Percentiles rank a stretch among this genome's conserved stretches.
Evolutionary conservation across 768 basidiomycete species (phyloP).

Genomic region (Mrakia frigida): DNA sequence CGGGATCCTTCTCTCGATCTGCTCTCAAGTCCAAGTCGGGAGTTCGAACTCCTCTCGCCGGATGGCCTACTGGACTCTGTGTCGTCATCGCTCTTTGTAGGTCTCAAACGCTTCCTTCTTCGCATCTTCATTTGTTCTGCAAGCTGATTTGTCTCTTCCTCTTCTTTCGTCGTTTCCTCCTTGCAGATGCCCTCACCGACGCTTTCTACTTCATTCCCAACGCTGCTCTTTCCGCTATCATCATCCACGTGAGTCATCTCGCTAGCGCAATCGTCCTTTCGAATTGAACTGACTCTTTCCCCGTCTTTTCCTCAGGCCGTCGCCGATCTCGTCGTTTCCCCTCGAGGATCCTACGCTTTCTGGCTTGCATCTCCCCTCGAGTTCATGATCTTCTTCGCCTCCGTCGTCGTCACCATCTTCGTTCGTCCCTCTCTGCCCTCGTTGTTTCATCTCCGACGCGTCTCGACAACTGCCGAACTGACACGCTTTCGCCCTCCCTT

Average conservation of each 20-base stretch:
- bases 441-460: no score
- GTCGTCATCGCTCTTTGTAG: conserved; percentile 80
- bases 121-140: no score
- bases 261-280: no score
- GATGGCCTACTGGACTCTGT: conserved; percentile 74
- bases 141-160: not conserved
- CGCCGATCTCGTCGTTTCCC: conserved; percentile 68
- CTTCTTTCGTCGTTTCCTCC: not conserved
- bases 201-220: conserved; percentile 27
- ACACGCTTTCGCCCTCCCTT: not conserved
- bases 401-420: conserved; percentile 36
- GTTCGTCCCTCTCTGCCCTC: not conserved
- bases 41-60: conserved; percentile 90
- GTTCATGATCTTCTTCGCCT: conserved; percentile 45
- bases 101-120: no score
- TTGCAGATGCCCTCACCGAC: conserved; percentile 6
- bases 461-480: not conserved
- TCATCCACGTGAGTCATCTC: conserved; percentile 33
- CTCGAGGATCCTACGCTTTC: conserved; percentile 72
- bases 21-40: conserved; percentile 94
- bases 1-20: conserved; percentile 97
- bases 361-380: conserved; percentile 94
- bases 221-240: conserved; percentile 26
- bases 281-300: no score
- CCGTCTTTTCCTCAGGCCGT: conserved; percentile 39